These are phyloP conservation scores for Lantana camara DNA, from an alignment of 257 asterid species.

Conservation along the genomic window DNA sequence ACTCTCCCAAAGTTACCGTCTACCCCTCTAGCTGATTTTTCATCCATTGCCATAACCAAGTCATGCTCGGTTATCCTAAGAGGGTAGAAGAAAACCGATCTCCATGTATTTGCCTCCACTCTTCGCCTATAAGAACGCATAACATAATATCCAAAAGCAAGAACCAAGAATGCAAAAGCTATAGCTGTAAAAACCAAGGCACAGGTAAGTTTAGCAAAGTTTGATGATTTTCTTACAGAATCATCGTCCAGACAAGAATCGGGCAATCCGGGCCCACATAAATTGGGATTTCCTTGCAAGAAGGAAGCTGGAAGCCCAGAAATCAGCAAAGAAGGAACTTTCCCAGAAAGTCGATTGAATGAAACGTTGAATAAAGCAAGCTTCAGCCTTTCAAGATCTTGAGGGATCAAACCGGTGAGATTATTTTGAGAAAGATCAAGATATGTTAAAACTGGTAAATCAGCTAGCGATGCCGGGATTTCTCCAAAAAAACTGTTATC, in stretches of 20 bases:
- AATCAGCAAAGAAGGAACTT: conserved; percentile 58
- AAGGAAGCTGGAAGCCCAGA: conserved; percentile 87
- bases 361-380: conserved; percentile 86
- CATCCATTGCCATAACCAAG: conserved; percentile 63
- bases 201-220: conserved; percentile 47
- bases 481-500: conserved; percentile 63
- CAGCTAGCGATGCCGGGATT: conserved; percentile 68
- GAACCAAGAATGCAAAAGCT: conserved; percentile 42
- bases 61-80: conserved; percentile 76
- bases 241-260: conserved; percentile 45
- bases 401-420: conserved; percentile 72
- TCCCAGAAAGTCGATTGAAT: conserved; percentile 66
- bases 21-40: conserved; percentile 55
- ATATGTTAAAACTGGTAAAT: conserved; percentile 73
- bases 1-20: conserved; percentile 71
- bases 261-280: conserved; percentile 80
- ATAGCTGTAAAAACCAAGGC: conserved; percentile 52
- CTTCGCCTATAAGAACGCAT: conserved; percentile 40
- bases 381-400: conserved; percentile 64
- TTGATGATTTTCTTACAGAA: conserved; percentile 25
- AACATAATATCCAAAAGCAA: conserved; percentile 49
- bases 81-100: conserved; percentile 80
- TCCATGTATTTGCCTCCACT: conserved; percentile 46
- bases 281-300: conserved; percentile 74
- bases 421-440: conserved; percentile 81